These are phyloP conservation scores for Fimicolochytrium jonesii DNA, from an alignment of 192 early-diverging fungal species.

Conservation along the genomic window DNA sequence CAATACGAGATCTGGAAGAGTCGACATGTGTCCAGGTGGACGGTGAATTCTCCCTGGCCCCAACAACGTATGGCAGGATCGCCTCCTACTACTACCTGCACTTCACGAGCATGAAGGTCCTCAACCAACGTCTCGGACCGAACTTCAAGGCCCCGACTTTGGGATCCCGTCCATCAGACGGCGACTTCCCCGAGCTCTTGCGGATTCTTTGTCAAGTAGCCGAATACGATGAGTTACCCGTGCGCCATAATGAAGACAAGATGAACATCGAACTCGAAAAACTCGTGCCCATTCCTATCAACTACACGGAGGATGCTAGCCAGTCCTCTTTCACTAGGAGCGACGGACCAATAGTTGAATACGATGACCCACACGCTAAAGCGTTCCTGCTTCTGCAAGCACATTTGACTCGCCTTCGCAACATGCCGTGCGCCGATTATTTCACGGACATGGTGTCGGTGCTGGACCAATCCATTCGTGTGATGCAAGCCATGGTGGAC, in stretches of 20 bases:
- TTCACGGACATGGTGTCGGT: conserved; percentile 86
- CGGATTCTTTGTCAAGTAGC: conserved; percentile 73
- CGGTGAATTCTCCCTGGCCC: conserved; percentile 56
- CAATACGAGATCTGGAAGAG: conserved; percentile 61
- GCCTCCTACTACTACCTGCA: conserved; percentile 91
- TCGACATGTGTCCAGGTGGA: conserved; percentile 73
- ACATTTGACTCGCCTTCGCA: conserved; percentile 69
- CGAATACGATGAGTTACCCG: conserved; percentile 89
- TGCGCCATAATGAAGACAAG: conserved; percentile 92
- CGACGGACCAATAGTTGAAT: conserved; percentile 28
- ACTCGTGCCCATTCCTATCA: conserved; percentile 61
- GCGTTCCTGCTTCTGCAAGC: conserved; percentile 86
- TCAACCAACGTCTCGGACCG: conserved; percentile 54
- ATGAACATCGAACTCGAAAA: conserved; percentile 80
- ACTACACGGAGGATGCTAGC: neutral
- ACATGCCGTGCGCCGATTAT: conserved; percentile 84
- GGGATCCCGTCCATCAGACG: conserved; percentile 15
- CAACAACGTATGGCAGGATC: conserved; percentile 76
- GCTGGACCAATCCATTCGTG: conserved; percentile 86
- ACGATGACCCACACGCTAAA: conserved; percentile 87
- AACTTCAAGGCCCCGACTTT: conserved; percentile 35
- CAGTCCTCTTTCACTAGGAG: neutral
- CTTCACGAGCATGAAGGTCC: conserved; percentile 70
- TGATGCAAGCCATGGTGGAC: conserved; percentile 93
- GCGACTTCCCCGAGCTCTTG: conserved; percentile 61